These are phyloP conservation scores for Scedosporium boydii DNA, from an alignment of 2,329 filamentous ascomycete genomes.

Conservation along the genomic window DNA sequence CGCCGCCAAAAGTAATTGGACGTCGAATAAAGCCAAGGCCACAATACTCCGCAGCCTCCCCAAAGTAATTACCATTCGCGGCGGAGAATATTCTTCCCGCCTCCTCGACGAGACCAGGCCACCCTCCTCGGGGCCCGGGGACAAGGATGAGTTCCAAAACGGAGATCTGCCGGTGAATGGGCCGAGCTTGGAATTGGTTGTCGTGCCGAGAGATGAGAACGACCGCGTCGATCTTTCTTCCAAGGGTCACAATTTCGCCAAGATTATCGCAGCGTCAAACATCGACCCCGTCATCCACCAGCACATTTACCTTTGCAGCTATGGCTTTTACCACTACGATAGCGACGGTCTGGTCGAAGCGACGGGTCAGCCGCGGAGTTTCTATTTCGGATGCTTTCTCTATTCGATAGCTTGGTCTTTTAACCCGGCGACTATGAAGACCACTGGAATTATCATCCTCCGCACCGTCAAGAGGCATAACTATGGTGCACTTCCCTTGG, in stretches of 20 bases:
- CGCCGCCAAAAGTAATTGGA: neutral
- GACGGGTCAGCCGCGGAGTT: slow-evolving; percentile 1
- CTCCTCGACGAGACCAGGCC: neutral
- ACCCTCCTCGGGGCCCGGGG: neutral
- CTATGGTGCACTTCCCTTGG: neutral
- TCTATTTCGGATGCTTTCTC: slow-evolving; percentile 10
- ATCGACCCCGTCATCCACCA: slow-evolving; percentile 8
- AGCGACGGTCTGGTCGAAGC: neutral
- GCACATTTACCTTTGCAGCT: slow-evolving; percentile 7
- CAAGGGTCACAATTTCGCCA: neutral
- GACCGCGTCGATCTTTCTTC: slow-evolving; percentile 6
- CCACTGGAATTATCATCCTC: slow-evolving; percentile 7
- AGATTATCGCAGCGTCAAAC: neutral
- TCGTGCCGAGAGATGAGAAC: slow-evolving; percentile 2
- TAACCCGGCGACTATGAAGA: slow-evolving; percentile 5
- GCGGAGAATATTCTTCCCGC: neutral
- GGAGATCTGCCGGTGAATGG: neutral
- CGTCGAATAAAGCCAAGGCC: neutral
- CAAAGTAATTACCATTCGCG: neutral
- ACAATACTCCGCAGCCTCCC: neutral
- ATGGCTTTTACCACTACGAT: slow-evolving; percentile 9
- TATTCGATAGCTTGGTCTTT: slow-evolving; percentile 9
- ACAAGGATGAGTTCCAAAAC: neutral
- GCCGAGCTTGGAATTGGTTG: slow-evolving; percentile 3
- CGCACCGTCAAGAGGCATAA: slow-evolving; percentile 5